Percentiles rank a stretch among this genome's conserved stretches.
Conservation (phyloP, 495 filamentous ascomycete genomes). For the Venustampulla echinocandica region DNA sequence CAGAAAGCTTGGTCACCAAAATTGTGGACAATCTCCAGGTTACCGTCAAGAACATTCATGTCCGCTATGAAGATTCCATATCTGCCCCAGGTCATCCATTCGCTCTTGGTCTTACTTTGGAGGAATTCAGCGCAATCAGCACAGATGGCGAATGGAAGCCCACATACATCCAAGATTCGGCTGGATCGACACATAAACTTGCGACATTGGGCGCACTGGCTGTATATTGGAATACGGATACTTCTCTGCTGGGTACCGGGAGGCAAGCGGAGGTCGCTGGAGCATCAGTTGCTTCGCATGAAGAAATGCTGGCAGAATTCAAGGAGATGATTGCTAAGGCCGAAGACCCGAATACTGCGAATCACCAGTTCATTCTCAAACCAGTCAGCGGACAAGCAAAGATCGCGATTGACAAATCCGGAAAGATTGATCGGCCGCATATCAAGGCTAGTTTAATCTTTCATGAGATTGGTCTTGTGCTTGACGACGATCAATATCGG, state of each 20-base stretch:
- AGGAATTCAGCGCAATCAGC: conserved; percentile 92
- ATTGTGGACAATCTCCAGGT: conserved; percentile 98
- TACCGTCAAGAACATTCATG: conserved; percentile 93
- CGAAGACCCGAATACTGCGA: conserved; percentile 37
- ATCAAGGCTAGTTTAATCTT: conserved; percentile 88
- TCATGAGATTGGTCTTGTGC: conserved; percentile 88
- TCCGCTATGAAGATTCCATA: conserved; percentile 96
- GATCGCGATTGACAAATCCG: conserved; percentile 87
- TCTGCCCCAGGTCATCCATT: conserved; percentile 93
- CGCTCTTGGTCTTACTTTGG: conserved; percentile 79
- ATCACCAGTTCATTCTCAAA: conserved; percentile 90
- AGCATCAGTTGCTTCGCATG: conserved; percentile 41
- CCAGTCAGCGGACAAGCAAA: conserved; percentile 89
- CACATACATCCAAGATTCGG: conserved; percentile 83
- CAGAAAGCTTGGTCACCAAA: conserved; percentile 84
- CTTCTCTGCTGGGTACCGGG: conserved; percentile 69
- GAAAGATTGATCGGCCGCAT: conserved; percentile 67
- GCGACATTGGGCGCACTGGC: conserved; percentile 80
- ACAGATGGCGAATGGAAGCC: conserved; percentile 90
- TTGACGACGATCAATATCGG: conserved; percentile 94
- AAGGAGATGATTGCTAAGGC: conserved; percentile 64
- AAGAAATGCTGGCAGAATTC: conserved; percentile 66
- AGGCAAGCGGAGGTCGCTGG: conserved; percentile 57
- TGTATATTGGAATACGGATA: conserved; percentile 96
- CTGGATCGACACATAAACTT: conserved; percentile 78